Base-by-base conservation (phyloP, 2,329 filamentous ascomycete species). In the Beauveria asiatica region DNA sequence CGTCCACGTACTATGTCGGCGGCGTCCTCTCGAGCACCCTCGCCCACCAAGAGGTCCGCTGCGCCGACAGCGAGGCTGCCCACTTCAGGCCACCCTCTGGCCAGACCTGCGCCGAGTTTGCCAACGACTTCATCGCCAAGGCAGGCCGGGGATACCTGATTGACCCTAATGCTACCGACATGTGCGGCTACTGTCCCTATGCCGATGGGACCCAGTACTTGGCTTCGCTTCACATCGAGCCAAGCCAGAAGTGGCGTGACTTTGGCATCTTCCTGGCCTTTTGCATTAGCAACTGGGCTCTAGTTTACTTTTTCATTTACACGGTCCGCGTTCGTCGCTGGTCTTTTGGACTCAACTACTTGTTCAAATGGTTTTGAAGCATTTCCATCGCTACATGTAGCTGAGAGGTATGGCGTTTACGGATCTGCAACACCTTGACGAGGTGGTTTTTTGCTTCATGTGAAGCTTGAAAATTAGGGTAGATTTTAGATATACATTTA, bases 281-380 rank as follows among this genome's bases (percentile, higher is more conserved):
- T 69, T 83, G 83, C 57, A 74, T 88, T 16, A 85, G 82, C 55
- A 91, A 90, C 68, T 90, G 85, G 84, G 74, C 80, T 10, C 64
- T 91, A 58, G 86, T 90, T 1, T 89, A 89, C 70, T 89, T 90
- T 73, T 90, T 92, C 68, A 84, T 91, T 60, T 92, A 87, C 73
- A 87, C 59, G 16, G 53, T 57, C 6, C 52, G 59, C 27, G 59
- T 61, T 37, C 59, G 59, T 21, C 59, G 59, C 19, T 61, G 59
- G 59, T 57, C 46, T 6, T 61, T 61, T 53, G 59, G 59, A 1
- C 41, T 61, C 19, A 39, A 39, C 30, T 61, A 61, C 44, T 42
- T 61, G 30, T 61, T 61, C 13, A 57, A 61, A 55, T 61, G 53
- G 45, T 61, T 61, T 61, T 57, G 33, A 19, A 51, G 8, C 30